Conservation (phyloP, 768 basidiomycete species). For the Gymnopilus dilepis region DNA sequence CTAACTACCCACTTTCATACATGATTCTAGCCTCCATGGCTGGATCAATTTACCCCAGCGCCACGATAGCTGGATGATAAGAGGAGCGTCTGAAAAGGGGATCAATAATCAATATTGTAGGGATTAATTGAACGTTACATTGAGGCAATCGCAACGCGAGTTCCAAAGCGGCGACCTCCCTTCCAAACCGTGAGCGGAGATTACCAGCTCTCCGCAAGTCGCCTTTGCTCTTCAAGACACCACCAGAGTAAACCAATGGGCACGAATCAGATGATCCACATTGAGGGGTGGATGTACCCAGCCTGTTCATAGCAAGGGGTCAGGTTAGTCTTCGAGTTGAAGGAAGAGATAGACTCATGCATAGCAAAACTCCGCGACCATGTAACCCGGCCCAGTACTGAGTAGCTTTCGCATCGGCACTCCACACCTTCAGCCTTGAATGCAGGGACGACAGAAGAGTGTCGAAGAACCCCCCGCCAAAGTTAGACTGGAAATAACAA, state of each 20-base stretch:
- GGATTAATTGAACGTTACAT: conserved; percentile 31
- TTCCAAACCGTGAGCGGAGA: conserved; percentile 31
- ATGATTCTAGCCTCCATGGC: no score
- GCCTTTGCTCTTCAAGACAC: conserved; percentile 45
- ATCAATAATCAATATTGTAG: conserved; percentile 26
- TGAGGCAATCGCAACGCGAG: no score
- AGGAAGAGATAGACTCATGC: conserved; percentile 69
- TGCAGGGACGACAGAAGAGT: conserved; percentile 25
- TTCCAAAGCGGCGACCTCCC: conserved; percentile 65
- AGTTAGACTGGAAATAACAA: conserved; percentile 78
- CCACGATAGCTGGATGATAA: background rate
- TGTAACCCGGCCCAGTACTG: conserved; percentile 28
- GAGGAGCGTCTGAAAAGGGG: background rate
- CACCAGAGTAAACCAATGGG: conserved; percentile 74
- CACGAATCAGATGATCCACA: conserved; percentile 74
- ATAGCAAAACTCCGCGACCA: conserved; percentile 53
- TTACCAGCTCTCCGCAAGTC: no score
- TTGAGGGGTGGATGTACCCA: conserved; percentile 71
- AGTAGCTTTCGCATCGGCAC: background rate
- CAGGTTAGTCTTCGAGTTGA: no score
- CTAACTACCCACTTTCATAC: no score
- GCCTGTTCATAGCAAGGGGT: conserved; percentile 43
- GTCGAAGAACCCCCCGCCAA: conserved; percentile 61
- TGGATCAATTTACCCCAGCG: background rate
- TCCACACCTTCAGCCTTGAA: background rate